Evolutionary conservation across 2,329 filamentous ascomycete genomes (phyloP).

Genomic region (Ascomycota sp.): DNA sequence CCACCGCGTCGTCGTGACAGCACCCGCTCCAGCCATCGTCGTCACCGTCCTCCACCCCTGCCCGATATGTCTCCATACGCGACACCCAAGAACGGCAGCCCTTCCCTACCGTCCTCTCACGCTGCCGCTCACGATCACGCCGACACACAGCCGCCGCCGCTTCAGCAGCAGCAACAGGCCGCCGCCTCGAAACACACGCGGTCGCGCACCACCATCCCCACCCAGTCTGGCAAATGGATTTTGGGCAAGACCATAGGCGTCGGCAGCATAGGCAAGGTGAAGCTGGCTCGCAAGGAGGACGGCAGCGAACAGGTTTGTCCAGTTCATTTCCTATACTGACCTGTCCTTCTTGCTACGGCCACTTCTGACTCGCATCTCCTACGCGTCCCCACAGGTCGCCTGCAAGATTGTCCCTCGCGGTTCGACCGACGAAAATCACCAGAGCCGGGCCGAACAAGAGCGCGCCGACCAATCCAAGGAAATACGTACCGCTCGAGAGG

Average conservation of each 20-base stretch:
- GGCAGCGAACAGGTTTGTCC: constrained; percentile 66
- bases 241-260: constrained; percentile 93
- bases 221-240: constrained; percentile 80
- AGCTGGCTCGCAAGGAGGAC: constrained; percentile 77
- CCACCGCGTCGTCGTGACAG: constrained; percentile 27
- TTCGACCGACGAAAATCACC: constrained; percentile 67
- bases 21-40: constrained; percentile 23
- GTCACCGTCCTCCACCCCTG: constrained; percentile 10
- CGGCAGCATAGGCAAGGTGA: constrained; percentile 98
- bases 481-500: constrained; percentile 81
- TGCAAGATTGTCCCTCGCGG: constrained; percentile 93
- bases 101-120: constrained; percentile 24
- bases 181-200: constrained; percentile 29
- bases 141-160: constrained; percentile 11
- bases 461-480: constrained; percentile 92
- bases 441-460: constrained; percentile 53
- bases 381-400: constrained; percentile 39
- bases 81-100: constrained; percentile 30
- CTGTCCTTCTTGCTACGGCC: neutral
- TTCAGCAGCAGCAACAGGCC: constrained; percentile 11
- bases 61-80: constrained; percentile 30
- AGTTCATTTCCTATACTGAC: neutral
- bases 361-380: neutral
- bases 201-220: constrained; percentile 66
- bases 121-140: constrained; percentile 15